Evolutionary conservation across 164 flowering plant species (phyloP), one percentile per base, ranked within the genome.

Genomic region (Taxillus chinensis): DNA sequence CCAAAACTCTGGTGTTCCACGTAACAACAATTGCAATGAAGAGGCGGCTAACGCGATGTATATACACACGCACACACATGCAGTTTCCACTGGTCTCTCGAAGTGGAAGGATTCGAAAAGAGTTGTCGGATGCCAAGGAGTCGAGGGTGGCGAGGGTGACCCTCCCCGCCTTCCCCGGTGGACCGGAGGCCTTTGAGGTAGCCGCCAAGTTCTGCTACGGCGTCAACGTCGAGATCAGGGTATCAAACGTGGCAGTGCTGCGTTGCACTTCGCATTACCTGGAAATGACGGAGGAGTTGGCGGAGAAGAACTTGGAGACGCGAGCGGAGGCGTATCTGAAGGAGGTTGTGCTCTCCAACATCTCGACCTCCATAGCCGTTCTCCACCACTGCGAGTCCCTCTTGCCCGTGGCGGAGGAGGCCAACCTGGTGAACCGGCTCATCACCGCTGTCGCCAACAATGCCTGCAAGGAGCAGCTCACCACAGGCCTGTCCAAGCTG

Each of bases 141-240:
- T 67, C 88, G 38, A 87, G 87, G 66, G 48, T 75, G 10, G 71
- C 89, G 5, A 62, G 83, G 45, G 74, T 95, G 46, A 77, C 37
- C 65, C 83, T 93, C 7, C 65, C 80, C 0, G 61, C 66, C 12
- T 59, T 86, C 8, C 99, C 99, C 0, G 99, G 99, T 16, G 96
- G 99, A 50, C 27, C 97, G 5, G 92, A 85, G 68, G 91, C 92
- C 59, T 93, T 93, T 54, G 97, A 93, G 75, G 73, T 79, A n/a
- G 92, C 91, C 55, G 95, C 95, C 41, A 93, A 93, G 75, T 90
- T 87, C 79, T 90, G 97, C 53, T 93, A 90, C 56, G 96, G 99
- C 9, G 67, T 90, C 38, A 79, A 83, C 67, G 69, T 82, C 5
- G 97, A 91, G 66, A 76, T 89, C 54, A 82, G 84, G 10, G 73